phyloP scores from a whole-genome alignment of 2,329 filamentous ascomycete species.

The Fusarium staphyleae region DNA sequence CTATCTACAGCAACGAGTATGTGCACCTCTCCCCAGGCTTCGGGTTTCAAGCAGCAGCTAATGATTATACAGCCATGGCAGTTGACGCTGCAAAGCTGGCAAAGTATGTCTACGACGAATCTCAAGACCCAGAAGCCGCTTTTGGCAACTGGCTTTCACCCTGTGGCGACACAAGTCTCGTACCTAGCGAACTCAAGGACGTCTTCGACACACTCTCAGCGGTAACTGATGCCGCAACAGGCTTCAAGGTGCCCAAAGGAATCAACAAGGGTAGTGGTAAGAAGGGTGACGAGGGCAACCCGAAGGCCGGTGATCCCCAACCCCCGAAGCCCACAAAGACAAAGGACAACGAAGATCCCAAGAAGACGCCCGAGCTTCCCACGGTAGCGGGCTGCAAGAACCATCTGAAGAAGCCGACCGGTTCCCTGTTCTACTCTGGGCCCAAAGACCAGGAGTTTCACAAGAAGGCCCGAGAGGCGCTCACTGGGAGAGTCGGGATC shows the following conservation, averaged over 20 bases:
- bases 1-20: not conserved
- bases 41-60: no score
- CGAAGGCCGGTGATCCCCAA: no score
- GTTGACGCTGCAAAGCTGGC: not conserved
- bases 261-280: slow-evolving; percentile 1
- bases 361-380: no score
- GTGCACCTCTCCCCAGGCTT: no score
- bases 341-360: no score
- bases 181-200: not conserved
- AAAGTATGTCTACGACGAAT: not conserved
- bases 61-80: not conserved
- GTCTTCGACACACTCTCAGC: not conserved
- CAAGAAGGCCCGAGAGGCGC: no score
- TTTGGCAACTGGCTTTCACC: not conserved
- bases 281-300: slow-evolving; percentile 2
- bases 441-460: no score
- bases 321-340: no score
- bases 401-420: no score
- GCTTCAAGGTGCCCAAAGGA: not conserved
- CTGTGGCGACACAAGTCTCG: not conserved
- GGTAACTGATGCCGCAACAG: not conserved
- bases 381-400: no score
- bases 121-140: not conserved
- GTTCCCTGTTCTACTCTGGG: no score
- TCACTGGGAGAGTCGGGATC: no score